Conservation (phyloP, 805 yeast species). For the Blastobotrys terrestris region DNA sequence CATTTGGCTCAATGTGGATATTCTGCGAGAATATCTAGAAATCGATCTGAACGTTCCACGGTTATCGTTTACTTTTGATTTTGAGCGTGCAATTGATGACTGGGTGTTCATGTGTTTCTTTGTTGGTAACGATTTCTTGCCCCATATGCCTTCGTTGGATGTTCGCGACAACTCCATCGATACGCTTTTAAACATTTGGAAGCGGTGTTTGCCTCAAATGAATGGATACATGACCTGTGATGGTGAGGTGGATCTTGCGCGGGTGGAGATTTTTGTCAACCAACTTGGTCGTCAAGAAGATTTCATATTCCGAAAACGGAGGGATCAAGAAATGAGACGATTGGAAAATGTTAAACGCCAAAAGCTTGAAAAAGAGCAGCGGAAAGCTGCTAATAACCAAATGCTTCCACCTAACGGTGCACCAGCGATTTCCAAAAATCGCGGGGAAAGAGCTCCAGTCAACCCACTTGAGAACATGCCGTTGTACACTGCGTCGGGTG, state of each 20-base stretch:
- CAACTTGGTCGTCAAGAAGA: conserved; percentile 70
- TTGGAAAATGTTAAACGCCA: conserved; percentile 60
- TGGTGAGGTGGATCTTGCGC: conserved; percentile 68
- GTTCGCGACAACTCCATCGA: conserved; percentile 95
- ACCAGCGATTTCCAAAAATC: conserved; percentile 41
- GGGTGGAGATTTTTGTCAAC: conserved; percentile 65
- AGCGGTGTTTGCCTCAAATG: conserved; percentile 56
- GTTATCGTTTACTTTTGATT: conserved; percentile 67
- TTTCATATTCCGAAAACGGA: conserved; percentile 64
- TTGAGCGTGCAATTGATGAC: conserved; percentile 95
- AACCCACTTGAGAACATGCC: conserved; percentile 68
- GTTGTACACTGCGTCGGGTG: conserved; percentile 68
- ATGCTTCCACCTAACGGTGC: conserved; percentile 3
- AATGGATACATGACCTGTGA: conserved; percentile 83
- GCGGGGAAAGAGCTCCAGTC: conserved; percentile 71
- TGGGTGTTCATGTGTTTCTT: conserved; percentile 99
- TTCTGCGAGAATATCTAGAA: conserved; percentile 80
- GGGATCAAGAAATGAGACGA: conserved; percentile 62
- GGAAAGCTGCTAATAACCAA: conserved; percentile 8
- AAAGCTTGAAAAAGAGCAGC: conserved; percentile 33
- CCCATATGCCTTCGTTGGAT: conserved; percentile 90
- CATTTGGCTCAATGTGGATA: conserved; percentile 86
- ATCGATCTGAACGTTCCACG: conserved; percentile 72
- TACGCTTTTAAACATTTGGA: conserved; percentile 76
- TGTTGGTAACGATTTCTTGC: conserved; percentile 97